Evolutionary conservation across 2,329 filamentous ascomycete genomes (phyloP).

Genomic region (Phialocephala subalpina): DNA sequence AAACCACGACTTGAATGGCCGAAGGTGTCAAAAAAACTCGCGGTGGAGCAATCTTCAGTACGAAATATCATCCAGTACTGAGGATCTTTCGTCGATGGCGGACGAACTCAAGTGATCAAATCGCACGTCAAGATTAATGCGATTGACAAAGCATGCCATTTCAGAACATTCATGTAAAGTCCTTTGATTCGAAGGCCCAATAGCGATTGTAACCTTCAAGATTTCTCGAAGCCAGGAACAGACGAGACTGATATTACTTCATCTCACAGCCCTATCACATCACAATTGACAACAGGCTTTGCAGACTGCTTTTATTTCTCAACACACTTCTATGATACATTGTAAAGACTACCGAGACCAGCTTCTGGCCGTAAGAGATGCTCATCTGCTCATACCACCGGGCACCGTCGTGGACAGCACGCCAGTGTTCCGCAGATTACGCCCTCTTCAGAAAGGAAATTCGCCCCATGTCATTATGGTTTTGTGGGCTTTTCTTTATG

Average conservation of each 20-base stretch:
- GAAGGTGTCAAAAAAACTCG: too few species aligned
- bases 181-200: too few species aligned
- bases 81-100: too few species aligned
- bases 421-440: background rate
- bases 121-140: too few species aligned
- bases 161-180: too few species aligned
- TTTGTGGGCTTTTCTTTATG: slow-evolving; percentile 3
- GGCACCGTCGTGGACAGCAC: slow-evolving; percentile 1
- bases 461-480: background rate
- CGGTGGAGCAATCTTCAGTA: too few species aligned
- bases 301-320: background rate
- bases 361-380: slow-evolving; percentile 6
- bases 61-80: too few species aligned
- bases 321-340: slow-evolving; percentile 9
- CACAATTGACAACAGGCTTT: background rate
- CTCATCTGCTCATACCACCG: slow-evolving; percentile 6
- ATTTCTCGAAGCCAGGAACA: background rate
- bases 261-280: background rate
- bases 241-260: background rate
- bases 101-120: too few species aligned
- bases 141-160: too few species aligned
- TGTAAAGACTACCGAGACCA: background rate
- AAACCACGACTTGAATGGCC: too few species aligned
- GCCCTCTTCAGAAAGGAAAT: slow-evolving; percentile 8
- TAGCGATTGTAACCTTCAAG: too few species aligned